Evolutionary conservation across 352 stramenopile species (phyloP), one percentile per base, ranked within the genome.

Genomic region (Phytophthora brassicae): DNA sequence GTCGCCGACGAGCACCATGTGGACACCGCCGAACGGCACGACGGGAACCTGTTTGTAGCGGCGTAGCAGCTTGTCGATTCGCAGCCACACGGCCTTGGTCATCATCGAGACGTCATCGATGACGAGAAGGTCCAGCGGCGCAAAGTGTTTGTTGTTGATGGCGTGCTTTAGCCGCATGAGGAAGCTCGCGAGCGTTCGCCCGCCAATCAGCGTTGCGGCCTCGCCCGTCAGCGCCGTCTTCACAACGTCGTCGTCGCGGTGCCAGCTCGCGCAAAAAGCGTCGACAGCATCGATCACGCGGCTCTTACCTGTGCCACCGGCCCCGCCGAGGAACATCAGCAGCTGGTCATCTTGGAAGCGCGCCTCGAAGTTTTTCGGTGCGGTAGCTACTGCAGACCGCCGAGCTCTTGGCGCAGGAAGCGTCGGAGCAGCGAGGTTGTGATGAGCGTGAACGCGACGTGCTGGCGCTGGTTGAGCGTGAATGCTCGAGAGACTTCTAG

Each of bases 241-340:
- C 26, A 31, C 8, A 31, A 31, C 26, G 26, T 4, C 26, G 26
- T 31, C 26, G 26, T 31, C 26, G 26, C 26, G 26, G 26, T 31
- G 26, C 26, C 26, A 31, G 41, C 52, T 44, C n/a, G 28, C 16
- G 52, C 38, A 44, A 28, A 50, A 60, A 8, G 41, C 52, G 26
- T 28, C 28, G 16, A 60, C 41, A 5, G 52, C 52, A 38, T 58
- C 51, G 39, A 58, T 50, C 8, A 58, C 51, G 39, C 52, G 26
- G 39, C 52, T 60, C 26, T 60, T 60, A 0, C 52, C 52, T 24
- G 52, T 60, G 16, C 52, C 28, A 26, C 52, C 52, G 8, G 52
- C 26, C 14, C 52, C 28, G 17, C 52, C 52, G 41, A 60, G 52
- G 23, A 60, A 60, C 41, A 60, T 60, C 16, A 60, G 6, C 24